These are phyloP conservation scores for Chimonanthus salicifolius DNA, from an alignment of 164 flowering plant species.

Conservation along the genomic window DNA sequence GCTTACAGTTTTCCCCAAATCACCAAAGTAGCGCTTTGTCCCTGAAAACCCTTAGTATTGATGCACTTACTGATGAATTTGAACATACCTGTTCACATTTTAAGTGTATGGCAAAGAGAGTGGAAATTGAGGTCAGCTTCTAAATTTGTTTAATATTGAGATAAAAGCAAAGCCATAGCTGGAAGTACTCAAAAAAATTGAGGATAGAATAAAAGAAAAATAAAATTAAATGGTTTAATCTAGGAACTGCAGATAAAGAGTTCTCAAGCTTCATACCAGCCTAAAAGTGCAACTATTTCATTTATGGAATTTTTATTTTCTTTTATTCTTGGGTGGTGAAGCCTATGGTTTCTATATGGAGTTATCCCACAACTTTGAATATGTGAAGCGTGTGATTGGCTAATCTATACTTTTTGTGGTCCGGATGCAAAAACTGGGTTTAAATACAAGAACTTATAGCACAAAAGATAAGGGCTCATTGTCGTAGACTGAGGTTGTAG, in stretches of 20 bases:
- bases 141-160: background rate
- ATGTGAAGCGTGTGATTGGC: too few relatives aligned
- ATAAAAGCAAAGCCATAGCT: background rate
- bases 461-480: too few relatives aligned
- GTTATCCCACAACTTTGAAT: too few relatives aligned
- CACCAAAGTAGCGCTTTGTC: constrained; percentile 91
- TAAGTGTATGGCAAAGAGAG: constrained; percentile 5
- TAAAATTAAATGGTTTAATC: background rate
- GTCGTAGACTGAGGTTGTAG: too few relatives aligned
- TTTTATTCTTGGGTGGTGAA: too few relatives aligned
- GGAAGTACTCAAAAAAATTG: background rate
- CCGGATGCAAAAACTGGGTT: too few relatives aligned
- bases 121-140: background rate
- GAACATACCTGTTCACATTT: constrained; percentile 57
- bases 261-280: background rate
- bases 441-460: too few relatives aligned
- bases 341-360: too few relatives aligned
- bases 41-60: constrained; percentile 78
- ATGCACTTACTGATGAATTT: constrained; percentile 75
- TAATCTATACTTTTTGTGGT: too few relatives aligned
- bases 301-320: too few relatives aligned
- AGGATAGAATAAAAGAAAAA: too few relatives aligned
- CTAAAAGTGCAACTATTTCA: too few relatives aligned
- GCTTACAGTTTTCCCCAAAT: constrained; percentile 84
- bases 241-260: background rate